Conservation (phyloP, 108 stramenopile genomes). For the Mediolabrus comicus region DNA sequence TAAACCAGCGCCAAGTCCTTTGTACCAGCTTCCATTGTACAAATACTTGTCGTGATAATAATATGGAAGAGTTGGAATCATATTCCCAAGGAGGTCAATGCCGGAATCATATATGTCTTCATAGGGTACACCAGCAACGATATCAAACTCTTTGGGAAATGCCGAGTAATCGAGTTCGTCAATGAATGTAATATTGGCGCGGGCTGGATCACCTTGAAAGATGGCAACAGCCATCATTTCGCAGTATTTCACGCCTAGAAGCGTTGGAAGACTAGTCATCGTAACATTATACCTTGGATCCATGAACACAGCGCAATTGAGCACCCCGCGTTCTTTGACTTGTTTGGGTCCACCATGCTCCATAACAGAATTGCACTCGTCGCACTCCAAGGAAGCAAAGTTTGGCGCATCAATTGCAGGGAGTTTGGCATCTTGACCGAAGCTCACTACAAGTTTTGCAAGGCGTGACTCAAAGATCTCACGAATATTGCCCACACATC, state of each 20-base stretch:
- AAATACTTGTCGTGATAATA: background rate
- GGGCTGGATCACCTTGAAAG: background rate
- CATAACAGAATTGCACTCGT: background rate
- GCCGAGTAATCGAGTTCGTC: slow-evolving; percentile 2
- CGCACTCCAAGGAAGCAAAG: background rate
- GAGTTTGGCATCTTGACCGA: background rate
- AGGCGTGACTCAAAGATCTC: background rate
- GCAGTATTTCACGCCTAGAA: background rate
- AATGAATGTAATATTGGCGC: background rate
- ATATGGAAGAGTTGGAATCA: background rate
- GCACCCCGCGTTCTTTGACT: background rate
- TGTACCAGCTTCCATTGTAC: background rate
- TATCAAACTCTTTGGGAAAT: slow-evolving; percentile 1
- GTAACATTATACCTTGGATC: slow-evolving; percentile 1
- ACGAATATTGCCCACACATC: background rate
- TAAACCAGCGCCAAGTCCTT: background rate
- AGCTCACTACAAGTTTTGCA: background rate
- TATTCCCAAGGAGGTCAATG: background rate
- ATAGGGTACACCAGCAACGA: background rate
- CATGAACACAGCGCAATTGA: background rate
- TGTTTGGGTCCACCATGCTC: background rate
- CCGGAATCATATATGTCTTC: background rate
- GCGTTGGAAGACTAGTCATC: background rate
- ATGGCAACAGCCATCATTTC: slow-evolving; percentile 1
- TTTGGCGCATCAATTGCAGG: background rate